Evolutionary conservation across 148 eudicot genomes (phyloP).

Genomic region (Persicaria tinctoria): DNA sequence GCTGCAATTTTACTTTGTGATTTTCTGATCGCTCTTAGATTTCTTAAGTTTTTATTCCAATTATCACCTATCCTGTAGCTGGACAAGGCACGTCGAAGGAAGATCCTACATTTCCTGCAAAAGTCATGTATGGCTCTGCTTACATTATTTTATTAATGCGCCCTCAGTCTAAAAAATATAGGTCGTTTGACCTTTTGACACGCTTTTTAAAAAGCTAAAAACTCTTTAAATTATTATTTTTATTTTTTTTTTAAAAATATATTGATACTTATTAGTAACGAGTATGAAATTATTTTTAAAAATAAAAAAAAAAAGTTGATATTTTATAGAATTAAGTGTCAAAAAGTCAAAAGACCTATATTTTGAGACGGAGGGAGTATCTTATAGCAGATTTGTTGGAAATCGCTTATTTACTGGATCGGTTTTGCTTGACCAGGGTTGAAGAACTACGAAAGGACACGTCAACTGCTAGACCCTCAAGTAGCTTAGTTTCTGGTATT

Average conservation of each 20-base stretch:
- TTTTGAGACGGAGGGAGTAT: not conserved
- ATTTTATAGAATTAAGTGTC: too few relatives aligned
- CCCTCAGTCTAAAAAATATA: too few relatives aligned
- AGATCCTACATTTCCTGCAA: slow-evolving; percentile 41
- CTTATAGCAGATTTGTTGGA: not conserved
- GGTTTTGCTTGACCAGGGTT: slow-evolving; percentile 38
- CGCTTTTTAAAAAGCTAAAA: too few relatives aligned
- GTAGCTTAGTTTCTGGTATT: slow-evolving; percentile 37
- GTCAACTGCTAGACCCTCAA: slow-evolving; percentile 38
- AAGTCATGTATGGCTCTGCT: slow-evolving; percentile 50
- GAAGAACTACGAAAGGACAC: slow-evolving; percentile 67
- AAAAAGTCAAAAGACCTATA: too few relatives aligned
- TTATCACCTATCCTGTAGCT: slow-evolving; percentile 30
- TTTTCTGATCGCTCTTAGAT: not conserved
- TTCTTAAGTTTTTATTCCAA: not conserved
- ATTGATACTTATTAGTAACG: too few relatives aligned
- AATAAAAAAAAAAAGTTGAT: too few relatives aligned
- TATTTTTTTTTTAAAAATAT: too few relatives aligned
- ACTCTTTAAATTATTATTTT: too few relatives aligned
- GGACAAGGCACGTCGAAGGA: slow-evolving; percentile 53
- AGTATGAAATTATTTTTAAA: too few relatives aligned
- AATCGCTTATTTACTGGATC: slow-evolving; percentile 15
- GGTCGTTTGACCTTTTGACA: too few relatives aligned
- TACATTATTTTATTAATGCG: not conserved
- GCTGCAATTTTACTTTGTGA: not conserved